Evolutionary conservation across 345 rosid genomes (phyloP), one percentile per base, ranked within the genome.

Genomic region (Jatropha curcas): DNA sequence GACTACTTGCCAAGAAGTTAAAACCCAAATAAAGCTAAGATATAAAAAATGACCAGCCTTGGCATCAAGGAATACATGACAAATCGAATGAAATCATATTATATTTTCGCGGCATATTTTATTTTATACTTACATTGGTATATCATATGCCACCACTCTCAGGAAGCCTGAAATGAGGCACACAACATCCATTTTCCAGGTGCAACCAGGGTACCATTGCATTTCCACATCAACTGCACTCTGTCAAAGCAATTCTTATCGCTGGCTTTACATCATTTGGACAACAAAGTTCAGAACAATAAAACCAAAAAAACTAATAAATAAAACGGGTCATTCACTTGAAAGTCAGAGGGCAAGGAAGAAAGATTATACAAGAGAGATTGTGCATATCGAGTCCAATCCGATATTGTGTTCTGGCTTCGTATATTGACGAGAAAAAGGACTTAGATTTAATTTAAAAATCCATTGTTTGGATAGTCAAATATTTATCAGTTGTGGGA

Each of bases 111-210:
- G n/a, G n/a, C n/a, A n/a, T n/a, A n/a, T n/a, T n/a, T n/a, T n/a
- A n/a, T n/a, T n/a, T n/a, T n/a, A n/a, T n/a, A n/a, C n/a, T n/a
- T n/a, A n/a, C n/a, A n/a, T n/a, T n/a, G n/a, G n/a, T n/a, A n/a
- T n/a, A n/a, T n/a, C 83, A 75, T 81, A 89, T 53, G 96, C 96
- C 79, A 91, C 91, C 91, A 68, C 84, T 90, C 75, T 56, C 76
- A 6, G 98, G 97, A 35, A 94, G 93, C 59, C 82, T 74, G n/a
- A 72, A 93, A 94, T 67, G 90, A 90, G 16, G 97, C 97, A 80
- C 93, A 84, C 22, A 94, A 57, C 98, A 94, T 92, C 89, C 93
- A 90, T 87, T 94, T 94, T 46, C 97, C 93, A 0, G 97, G 98
- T 37, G 98, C 94, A 69, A 91, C 98, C 0, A 80, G 89, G 7